Evolutionary conservation across 176 grass and related monocot genomes (phyloP), one percentile per base, ranked within the genome.

Genomic region (Carex cristatella): DNA sequence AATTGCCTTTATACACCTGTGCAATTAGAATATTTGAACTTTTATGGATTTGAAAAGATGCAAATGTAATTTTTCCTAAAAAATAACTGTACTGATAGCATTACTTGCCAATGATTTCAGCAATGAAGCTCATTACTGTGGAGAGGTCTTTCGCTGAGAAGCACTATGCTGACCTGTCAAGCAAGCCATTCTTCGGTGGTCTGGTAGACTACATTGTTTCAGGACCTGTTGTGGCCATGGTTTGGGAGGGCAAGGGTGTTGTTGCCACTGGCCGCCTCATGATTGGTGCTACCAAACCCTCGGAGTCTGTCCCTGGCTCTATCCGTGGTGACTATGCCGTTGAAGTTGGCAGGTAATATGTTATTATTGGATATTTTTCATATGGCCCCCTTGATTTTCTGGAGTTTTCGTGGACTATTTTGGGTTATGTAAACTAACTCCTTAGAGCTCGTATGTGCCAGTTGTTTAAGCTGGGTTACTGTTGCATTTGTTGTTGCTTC

Each of bases 191-290:
- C 91, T 99, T 99, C 56, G 10, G 18, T 0, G 88, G 91, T 49
- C 91, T 99, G 9, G 96, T 99, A 54, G 93, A 94, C 55, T 95
- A 99, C 90, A 99, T 99, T 85, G 79, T 95, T 88, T 99, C 96
- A 11, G 96, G 96, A 61, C 96, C 96, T 7, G 96, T 95, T 51
- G 96, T 95, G 19, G 96, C 96, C 81, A 99, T 95, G 96, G 96
- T 95, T 38, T 99, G 96, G 96, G 96, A 92, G 81, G 96, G 96
- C 51, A 99, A 95, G 90, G 88, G 84, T 62, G 93, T 99, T 10
- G 96, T 99, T 10, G 11, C 81, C 61, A 95, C 93, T 16, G 96
- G 96, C 44, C 96, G 96, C 87, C 93, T 91, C 92, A 89, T 95
- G 55, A 88, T 99, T 13, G 96, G 96, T 0, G 96, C 96, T 66